These are phyloP conservation scores for Trichosporon sp. DNA, from an alignment of 1,284 basidiomycete genomes.

Conservation along the genomic window DNA sequence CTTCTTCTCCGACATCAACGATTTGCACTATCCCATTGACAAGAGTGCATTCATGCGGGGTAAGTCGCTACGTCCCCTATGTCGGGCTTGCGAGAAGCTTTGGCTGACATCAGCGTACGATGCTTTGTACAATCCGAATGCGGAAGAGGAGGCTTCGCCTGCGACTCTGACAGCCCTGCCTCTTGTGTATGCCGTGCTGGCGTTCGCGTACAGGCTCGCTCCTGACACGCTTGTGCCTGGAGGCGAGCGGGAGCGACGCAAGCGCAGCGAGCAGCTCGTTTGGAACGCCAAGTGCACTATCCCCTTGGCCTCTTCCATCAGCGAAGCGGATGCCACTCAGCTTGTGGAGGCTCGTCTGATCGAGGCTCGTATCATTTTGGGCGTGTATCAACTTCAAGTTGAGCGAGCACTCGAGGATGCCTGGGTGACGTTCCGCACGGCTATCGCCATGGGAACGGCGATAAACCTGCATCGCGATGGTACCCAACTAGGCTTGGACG, in stretches of 20 bases:
- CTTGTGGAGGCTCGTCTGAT: slow-evolving; percentile 76
- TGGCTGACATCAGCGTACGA: slow-evolving; percentile 55
- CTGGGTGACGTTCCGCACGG: slow-evolving; percentile 87
- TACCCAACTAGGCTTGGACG: slow-evolving; percentile 58
- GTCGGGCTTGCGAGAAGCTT: not conserved
- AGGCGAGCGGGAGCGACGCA: slow-evolving; percentile 57
- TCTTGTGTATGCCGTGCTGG: slow-evolving; percentile 80
- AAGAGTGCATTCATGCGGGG: slow-evolving; percentile 67
- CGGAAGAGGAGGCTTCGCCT: slow-evolving; percentile 11
- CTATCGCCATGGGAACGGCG: slow-evolving; percentile 82
- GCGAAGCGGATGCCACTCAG: slow-evolving; percentile 73
- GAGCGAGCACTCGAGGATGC: slow-evolving; percentile 58
- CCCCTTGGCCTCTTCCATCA: slow-evolving; percentile 62
- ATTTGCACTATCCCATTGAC: slow-evolving; percentile 84
- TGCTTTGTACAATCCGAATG: slow-evolving; percentile 56
- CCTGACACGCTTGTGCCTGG: slow-evolving; percentile 56
- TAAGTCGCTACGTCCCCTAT: slow-evolving; percentile 7
- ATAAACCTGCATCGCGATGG: slow-evolving; percentile 87
- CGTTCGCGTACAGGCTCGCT: slow-evolving; percentile 75
- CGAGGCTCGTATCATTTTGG: slow-evolving; percentile 65
- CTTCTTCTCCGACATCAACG: slow-evolving; percentile 61
- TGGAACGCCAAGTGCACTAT: slow-evolving; percentile 55
- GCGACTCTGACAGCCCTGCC: slow-evolving; percentile 54
- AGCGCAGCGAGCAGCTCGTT: slow-evolving; percentile 74
- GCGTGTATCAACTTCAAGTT: slow-evolving; percentile 55